Percentiles rank a stretch among this genome's conserved stretches.
Conservation (phyloP, 345 rosid species). For the Hibiscus syriacus region DNA sequence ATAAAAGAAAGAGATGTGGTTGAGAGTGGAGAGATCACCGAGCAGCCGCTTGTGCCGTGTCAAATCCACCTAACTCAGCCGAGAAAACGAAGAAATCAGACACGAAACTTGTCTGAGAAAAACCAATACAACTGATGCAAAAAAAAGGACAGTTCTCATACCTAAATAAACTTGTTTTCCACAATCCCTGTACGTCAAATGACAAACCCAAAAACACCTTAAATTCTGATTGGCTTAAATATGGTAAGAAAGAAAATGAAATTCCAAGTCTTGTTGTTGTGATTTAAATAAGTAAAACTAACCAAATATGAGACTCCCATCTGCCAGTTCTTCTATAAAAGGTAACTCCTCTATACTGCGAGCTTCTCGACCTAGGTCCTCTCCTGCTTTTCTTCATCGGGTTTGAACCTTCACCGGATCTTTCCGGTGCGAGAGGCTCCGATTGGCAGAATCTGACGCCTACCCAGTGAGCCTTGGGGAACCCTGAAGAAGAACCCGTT, state of each 20-base stretch:
- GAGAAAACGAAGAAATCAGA: neutral
- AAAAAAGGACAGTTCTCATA: constrained; percentile 24
- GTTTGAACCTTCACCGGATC: constrained; percentile 37
- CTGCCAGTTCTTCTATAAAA: constrained; percentile 94
- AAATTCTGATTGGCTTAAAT: constrained; percentile 14
- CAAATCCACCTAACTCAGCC: constrained; percentile 75
- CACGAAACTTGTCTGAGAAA: neutral
- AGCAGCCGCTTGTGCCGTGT: constrained; percentile 99
- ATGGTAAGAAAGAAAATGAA: neutral
- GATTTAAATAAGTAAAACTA: neutral
- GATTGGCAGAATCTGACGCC: constrained; percentile 62
- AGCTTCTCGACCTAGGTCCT: constrained; percentile 94
- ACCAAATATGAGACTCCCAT: constrained; percentile 99
- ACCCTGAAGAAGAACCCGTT: constrained; percentile 33
- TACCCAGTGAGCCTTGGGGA: constrained; percentile 64
- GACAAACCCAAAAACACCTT: neutral
- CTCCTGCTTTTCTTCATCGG: constrained; percentile 84
- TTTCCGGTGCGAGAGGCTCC: constrained; percentile 36
- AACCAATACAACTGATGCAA: neutral
- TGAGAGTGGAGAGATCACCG: constrained; percentile 35
- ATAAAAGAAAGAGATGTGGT: neutral
- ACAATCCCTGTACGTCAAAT: constrained; percentile 72
- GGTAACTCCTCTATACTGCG: constrained; percentile 93
- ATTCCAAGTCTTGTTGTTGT: neutral
- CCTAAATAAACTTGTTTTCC: constrained; percentile 99